Evolutionary conservation across 2,329 filamentous ascomycete genomes (phyloP).

Genomic region (Cryphonectria parasitica): DNA sequence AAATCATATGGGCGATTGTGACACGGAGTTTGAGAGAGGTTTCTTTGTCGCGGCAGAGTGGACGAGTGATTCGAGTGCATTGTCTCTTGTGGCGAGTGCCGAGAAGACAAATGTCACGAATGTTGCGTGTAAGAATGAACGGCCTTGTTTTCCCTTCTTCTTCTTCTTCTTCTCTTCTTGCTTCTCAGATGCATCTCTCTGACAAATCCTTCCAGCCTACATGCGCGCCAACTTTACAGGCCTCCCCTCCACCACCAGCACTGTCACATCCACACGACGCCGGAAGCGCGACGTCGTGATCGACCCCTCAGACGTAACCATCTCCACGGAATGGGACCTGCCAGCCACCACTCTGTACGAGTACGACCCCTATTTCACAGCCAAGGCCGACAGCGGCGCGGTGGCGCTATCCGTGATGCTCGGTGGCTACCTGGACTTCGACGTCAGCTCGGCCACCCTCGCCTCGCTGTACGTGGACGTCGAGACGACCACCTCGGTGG

Average conservation of each 20-base stretch:
- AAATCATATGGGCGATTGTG: slow-evolving; percentile 24
- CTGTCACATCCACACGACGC: neutral
- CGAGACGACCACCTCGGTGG: slow-evolving; percentile 43
- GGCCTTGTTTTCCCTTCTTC: too few relatives aligned
- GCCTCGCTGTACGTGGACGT: slow-evolving; percentile 48
- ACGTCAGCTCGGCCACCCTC: slow-evolving; percentile 40
- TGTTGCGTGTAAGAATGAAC: slow-evolving; percentile 10
- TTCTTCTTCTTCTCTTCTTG: too few relatives aligned
- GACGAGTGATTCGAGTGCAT: neutral
- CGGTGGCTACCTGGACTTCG: slow-evolving; percentile 48
- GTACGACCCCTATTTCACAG: slow-evolving; percentile 37
- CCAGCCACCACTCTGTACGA: slow-evolving; percentile 20
- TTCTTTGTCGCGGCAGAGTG: slow-evolving; percentile 23
- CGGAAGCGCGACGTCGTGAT: slow-evolving; percentile 14
- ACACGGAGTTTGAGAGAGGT: slow-evolving; percentile 22
- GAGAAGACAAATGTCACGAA: slow-evolving; percentile 16
- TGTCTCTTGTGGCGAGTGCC: slow-evolving; percentile 12
- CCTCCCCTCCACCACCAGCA: slow-evolving; percentile 16
- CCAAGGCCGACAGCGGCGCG: slow-evolving; percentile 41
- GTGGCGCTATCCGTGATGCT: slow-evolving; percentile 44
- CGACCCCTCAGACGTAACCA: slow-evolving; percentile 13
- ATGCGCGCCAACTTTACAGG: slow-evolving; percentile 24
- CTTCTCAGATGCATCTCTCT: neutral
- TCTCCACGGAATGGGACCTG: slow-evolving; percentile 17
- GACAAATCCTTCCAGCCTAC: slow-evolving; percentile 11